Evolutionary conservation across 202 grass and related monocot genomes (phyloP).

Genomic region (Zoysia matrella): DNA sequence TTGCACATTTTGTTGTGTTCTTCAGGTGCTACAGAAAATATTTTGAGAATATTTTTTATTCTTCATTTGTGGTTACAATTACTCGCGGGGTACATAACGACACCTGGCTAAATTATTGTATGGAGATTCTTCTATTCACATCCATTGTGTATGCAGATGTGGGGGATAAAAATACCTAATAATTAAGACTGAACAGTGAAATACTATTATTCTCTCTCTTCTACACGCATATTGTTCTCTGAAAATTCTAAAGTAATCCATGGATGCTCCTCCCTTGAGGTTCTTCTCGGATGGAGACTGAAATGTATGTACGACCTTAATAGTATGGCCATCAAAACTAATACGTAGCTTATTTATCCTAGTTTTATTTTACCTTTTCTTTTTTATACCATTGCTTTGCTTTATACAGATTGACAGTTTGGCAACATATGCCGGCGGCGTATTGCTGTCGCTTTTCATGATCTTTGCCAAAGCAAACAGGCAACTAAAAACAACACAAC

Average conservation of each 20-base stretch:
- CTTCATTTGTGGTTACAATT: conserved; percentile 20
- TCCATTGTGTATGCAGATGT: conserved; percentile 18
- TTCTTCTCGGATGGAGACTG: conserved; percentile 35
- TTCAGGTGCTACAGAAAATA: conserved; percentile 24
- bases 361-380: not conserved
- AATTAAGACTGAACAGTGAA: not conserved
- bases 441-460: not conserved
- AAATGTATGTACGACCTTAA: not conserved
- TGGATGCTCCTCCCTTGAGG: conserved; percentile 24
- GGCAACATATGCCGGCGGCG: not conserved
- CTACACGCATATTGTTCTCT: conserved; percentile 1
- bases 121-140: conserved; percentile 19
- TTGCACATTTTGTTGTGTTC: conserved; percentile 41
- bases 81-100: conserved; percentile 19
- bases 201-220: not conserved
- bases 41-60: not conserved
- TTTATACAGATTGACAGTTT: conserved; percentile 15
- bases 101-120: not conserved
- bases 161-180: not conserved
- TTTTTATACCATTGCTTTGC: not conserved
- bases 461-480: not conserved
- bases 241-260: not conserved
- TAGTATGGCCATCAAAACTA: not conserved
- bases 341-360: not conserved
- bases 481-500: no score